A percentile compares a stretch with the other conserved stretches of the same genome.
These are phyloP conservation scores for Mortierella polycephala DNA, from an alignment of 371 early-diverging fungal genomes.

Conservation along the genomic window DNA sequence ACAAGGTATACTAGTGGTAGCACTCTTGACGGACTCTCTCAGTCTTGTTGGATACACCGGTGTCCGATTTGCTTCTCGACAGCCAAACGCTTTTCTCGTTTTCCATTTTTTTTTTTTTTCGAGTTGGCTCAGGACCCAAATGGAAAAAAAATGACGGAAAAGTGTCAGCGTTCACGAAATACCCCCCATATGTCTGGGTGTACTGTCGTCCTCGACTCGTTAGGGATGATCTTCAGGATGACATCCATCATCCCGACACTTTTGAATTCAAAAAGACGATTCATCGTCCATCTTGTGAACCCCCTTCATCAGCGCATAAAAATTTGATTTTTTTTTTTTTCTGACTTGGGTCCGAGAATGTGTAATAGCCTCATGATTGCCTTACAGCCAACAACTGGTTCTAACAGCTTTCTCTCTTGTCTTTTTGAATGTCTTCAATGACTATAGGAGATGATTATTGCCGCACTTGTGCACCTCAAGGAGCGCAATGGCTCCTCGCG, in stretches of 20 bases:
- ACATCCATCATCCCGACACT: background rate
- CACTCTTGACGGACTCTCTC: background rate
- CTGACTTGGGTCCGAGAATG: slow-evolving; percentile 2
- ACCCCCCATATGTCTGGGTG: background rate
- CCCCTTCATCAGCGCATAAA: background rate
- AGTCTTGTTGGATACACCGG: too few species aligned
- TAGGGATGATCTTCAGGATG: background rate
- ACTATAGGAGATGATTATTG: slow-evolving; percentile 61
- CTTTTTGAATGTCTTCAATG: background rate
- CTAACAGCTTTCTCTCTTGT: background rate
- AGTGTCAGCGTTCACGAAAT: background rate
- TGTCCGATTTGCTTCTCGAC: background rate
- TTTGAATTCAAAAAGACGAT: background rate
- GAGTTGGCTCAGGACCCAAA: slow-evolving; percentile 42
- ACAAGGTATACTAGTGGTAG: slow-evolving; percentile 28
- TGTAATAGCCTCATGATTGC: background rate
- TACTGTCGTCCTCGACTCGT: background rate
- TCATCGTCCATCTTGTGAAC: background rate
- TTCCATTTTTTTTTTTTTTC: slow-evolving; percentile 22
- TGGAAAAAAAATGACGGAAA: slow-evolving; percentile 6
- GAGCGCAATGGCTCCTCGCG: slow-evolving; percentile 82
- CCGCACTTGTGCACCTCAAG: slow-evolving; percentile 72
- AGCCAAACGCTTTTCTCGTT: slow-evolving; percentile 2
- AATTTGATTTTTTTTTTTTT: slow-evolving; percentile 1
- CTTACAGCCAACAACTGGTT: background rate